Percentiles rank a stretch among this genome's conserved stretches.
Conservation (phyloP, 2,329 filamentous ascomycete genomes). For the Trichoderma asperellum region DNA sequence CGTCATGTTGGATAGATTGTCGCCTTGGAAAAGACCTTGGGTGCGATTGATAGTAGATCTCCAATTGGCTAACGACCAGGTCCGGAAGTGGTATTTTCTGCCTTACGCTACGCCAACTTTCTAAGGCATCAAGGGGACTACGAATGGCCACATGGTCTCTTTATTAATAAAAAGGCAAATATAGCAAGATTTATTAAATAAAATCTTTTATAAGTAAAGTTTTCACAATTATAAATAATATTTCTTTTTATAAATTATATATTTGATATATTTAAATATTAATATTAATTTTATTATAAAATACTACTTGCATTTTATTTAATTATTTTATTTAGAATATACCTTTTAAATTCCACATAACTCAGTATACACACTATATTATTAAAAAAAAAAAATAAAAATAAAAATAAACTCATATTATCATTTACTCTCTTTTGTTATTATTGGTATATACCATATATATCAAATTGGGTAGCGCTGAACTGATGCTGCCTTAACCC, state of each 20-base stretch:
- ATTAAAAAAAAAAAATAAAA: not conserved
- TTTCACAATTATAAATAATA: not conserved
- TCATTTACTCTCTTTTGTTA: not conserved
- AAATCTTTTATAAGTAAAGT: not conserved
- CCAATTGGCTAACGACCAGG: not conserved
- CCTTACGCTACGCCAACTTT: constrained; percentile 2
- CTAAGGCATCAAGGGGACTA: constrained; percentile 13
- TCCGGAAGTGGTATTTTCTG: constrained; percentile 13
- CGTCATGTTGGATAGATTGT: constrained; percentile 35
- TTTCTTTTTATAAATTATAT: not conserved
- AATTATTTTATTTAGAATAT: too few species aligned
- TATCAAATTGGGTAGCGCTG: not conserved
- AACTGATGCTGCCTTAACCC: not conserved
- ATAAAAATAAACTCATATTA: too few species aligned
- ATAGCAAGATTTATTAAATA: too few species aligned
- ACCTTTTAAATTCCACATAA: too few species aligned
- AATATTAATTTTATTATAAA: not conserved
- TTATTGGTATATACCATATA: not conserved
- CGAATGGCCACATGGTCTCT: not conserved
- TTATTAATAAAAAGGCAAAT: not conserved
- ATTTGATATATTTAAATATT: too few species aligned
- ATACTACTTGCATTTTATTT: too few species aligned
- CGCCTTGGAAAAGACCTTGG: constrained; percentile 27
- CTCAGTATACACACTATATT: too few species aligned
- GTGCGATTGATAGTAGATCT: constrained; percentile 10